phyloP scores from a whole-genome alignment of 2,329 filamentous ascomycete species.

The Colletotrichum spaethianum region DNA sequence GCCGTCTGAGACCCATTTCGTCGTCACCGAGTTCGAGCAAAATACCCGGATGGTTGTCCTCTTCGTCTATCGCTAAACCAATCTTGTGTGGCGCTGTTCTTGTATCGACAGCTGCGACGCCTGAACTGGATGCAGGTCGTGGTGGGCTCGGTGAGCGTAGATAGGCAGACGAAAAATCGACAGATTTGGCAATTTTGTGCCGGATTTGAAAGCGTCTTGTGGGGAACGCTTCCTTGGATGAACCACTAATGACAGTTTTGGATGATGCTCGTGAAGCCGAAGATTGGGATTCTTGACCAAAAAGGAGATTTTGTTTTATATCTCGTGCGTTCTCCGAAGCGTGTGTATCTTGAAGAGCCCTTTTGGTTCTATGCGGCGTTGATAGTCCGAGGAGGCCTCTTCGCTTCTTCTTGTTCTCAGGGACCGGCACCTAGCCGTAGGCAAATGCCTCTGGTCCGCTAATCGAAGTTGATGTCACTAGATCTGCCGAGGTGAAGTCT shows the following conservation, averaged over 20 bases:
- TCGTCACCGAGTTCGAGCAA: slow-evolving; percentile 17
- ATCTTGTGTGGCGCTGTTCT: slow-evolving; percentile 13
- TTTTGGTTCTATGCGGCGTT: slow-evolving; percentile 2
- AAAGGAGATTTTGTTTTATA: neutral
- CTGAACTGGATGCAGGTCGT: slow-evolving; percentile 35
- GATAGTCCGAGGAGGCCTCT: slow-evolving; percentile 27
- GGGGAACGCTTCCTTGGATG: neutral
- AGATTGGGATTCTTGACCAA: neutral
- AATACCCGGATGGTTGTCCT: slow-evolving; percentile 33
- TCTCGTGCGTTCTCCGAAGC: neutral
- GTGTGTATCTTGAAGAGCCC: neutral
- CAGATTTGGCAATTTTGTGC: slow-evolving; percentile 24
- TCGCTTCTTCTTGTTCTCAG: slow-evolving; percentile 28
- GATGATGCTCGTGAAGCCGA: neutral
- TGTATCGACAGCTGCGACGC: slow-evolving; percentile 26
- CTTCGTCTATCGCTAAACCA: slow-evolving; percentile 29
- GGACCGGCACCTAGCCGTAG: slow-evolving; percentile 33
- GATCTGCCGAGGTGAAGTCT: neutral
- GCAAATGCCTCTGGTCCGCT: slow-evolving; percentile 29
- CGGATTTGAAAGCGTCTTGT: neutral
- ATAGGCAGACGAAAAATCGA: slow-evolving; percentile 16
- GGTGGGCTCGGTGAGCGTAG: slow-evolving; percentile 2
- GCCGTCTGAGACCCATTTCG: slow-evolving; percentile 26
- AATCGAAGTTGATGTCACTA: neutral
- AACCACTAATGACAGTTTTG: neutral